Base-by-base conservation (phyloP, 768 basidiomycete genomes). In the Leccinellum rugosiceps region DNA sequence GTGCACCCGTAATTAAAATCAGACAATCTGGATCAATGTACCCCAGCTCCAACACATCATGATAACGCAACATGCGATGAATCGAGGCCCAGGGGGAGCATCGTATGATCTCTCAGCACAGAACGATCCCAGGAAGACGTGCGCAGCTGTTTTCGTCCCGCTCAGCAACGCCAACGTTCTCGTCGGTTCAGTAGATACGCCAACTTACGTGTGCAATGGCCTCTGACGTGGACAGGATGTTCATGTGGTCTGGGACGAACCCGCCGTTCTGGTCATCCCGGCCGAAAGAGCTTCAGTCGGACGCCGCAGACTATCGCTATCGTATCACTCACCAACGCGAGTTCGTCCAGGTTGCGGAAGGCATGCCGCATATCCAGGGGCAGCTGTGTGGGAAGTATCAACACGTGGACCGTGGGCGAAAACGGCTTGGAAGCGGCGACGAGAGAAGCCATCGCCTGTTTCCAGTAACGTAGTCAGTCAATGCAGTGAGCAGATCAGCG, bases 211-310 rank as follows among this genome's bases (percentile, higher is more conserved):
- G 86, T 35, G 74, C 73, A 17, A 77, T 64, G 11, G 88, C 87
- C 43, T 88, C 84, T 4, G 67, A 50, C 11, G 74, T 75, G 9
- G 86, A 78, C 14, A 92, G 65, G 21, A 92, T 71, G 65, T 92
- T 88, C 88, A 92, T 91, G 62, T 92, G 87, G 60, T 90, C 83
- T 9, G 88, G 88, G 30, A 82, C 59, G 38, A 66, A 70, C 21
- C 82, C 79, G 25, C 80, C 74, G 51, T 84, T 83, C 83, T 83
- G 62, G 55, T 49, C n/a, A 23, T 32, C 32, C n/a, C 32, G 2
- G 3, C 6, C 23, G 11, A 49, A 19, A 23, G 4, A 49, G 7
- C 17, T 3, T 46, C 2, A 60, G 35, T 28, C 15, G 50, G 49
- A 35, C 43, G 26, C 10, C 17, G 19, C 41, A 11, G 19, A 43